A percentile compares a stretch with the other conserved stretches of the same genome.
Conservation (phyloP, 2,329 filamentous ascomycete genomes). For the Aspergillus alliaceus region DNA sequence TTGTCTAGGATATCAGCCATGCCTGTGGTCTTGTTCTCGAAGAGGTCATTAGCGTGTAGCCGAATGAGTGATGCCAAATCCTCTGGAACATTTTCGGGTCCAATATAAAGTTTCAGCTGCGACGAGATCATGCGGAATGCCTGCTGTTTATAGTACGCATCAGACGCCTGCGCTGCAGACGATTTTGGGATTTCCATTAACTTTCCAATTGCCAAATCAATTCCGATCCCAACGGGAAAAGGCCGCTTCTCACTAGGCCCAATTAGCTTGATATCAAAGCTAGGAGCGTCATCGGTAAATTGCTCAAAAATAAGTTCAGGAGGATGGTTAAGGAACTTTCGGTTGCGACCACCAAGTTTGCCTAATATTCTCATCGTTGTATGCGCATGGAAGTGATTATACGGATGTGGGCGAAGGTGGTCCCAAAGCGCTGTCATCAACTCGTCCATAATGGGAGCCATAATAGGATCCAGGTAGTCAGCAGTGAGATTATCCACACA, state of each 20-base stretch:
- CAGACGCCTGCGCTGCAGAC: conserved; percentile 59
- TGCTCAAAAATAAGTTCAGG: conserved; percentile 79
- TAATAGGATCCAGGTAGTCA: conserved; percentile 96
- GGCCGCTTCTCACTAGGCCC: conserved; percentile 86
- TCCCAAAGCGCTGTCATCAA: conserved; percentile 97
- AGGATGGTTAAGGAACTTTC: conserved; percentile 91
- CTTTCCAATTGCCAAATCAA: conserved; percentile 86
- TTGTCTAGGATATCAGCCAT: conserved; percentile 67
- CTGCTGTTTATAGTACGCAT: conserved; percentile 89
- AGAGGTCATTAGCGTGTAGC: conserved; percentile 83
- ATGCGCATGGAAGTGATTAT: conserved; percentile 96
- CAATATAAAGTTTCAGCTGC: conserved; percentile 87
- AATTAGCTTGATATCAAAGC: conserved; percentile 84
- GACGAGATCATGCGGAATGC: conserved; percentile 83
- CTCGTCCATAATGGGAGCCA: conserved; percentile 98
- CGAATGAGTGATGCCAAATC: conserved; percentile 83
- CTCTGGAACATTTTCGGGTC: conserved; percentile 82
- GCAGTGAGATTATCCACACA: conserved; percentile 98
- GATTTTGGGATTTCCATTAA: conserved; percentile 75
- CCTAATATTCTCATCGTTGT: conserved; percentile 97
- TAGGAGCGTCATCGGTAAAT: conserved; percentile 83
- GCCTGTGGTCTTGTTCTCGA: conserved; percentile 70
- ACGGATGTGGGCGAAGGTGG: conserved; percentile 87
- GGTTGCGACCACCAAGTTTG: conserved; percentile 90
- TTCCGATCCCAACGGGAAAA: conserved; percentile 81